Base-by-base conservation (phyloP, 1,284 basidiomycete species). In the Sanghuangporus sanghuang region DNA sequence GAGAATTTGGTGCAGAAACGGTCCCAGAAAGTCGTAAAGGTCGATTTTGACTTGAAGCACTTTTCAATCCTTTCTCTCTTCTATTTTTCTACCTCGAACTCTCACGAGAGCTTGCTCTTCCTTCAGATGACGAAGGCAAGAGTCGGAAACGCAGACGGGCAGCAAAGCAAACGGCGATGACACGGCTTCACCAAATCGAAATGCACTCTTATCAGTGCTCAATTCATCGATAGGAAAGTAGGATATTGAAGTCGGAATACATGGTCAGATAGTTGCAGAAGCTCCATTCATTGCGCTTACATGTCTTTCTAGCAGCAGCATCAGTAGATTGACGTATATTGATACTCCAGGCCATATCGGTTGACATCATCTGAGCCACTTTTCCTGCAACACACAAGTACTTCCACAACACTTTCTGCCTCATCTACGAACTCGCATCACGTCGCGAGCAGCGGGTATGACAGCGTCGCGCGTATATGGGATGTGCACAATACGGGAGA, bases 401-500 rank as follows among this genome's bases (percentile, higher is more conserved):
- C 90, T 5, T 92, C 94, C 0, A 89, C 91, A 0, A 87, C 87
- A 63, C 74, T 96, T 18, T 79, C 81, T 0, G 73, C 83, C 14
- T 78, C 86, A 69, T 78, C 82, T 0, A 80, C 81, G 0, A 79
- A 78, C 6, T 70, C 76, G 32, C 79, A 90, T 69, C 91, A 93
- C 67, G 79, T 95, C 18, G 80, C 90, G 7, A 90, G 86, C 0
- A 95, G 92, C 1, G 87, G 89, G 0, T 95, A 95, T 72, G 92
- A 95, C 66, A 92, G 93, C 40, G 77, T 87, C 0, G 86, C 90
- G 2, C 83, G 93, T 32, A 78, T 97, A 18, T 97, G 94, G 94
- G 95, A 98, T 73, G 75, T 94, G 36, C 81, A 94, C 1, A 91
- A 87, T 68, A 76, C 79, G 16, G 85, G 85, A 69, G 74, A 78